Conservation (phyloP, 2,329 filamentous ascomycete genomes). For the Lojkania enalia region DNA sequence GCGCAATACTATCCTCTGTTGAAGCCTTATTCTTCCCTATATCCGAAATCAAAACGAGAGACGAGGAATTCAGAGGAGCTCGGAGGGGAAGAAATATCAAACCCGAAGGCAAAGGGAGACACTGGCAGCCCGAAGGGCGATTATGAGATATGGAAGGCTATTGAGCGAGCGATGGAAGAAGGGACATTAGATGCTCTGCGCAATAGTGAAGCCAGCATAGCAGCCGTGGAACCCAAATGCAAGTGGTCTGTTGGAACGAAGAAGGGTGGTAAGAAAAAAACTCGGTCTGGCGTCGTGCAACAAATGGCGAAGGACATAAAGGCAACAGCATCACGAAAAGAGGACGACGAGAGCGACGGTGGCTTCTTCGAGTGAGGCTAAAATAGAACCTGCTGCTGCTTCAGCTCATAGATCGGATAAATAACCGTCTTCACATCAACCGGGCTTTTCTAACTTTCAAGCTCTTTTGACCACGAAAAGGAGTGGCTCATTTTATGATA, state of each 20-base stretch:
- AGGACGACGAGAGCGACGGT: conserved; percentile 42
- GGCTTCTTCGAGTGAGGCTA: conserved; percentile 43
- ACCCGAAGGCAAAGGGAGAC: conserved; percentile 34
- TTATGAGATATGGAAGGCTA: conserved; percentile 67
- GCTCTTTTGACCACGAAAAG: too few species aligned
- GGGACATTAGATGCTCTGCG: conserved; percentile 60
- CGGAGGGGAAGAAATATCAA: conserved; percentile 29
- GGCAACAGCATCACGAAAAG: conserved; percentile 21
- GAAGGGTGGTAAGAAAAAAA: conserved; percentile 23
- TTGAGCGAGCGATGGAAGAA: conserved; percentile 66
- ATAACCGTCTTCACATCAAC: too few species aligned
- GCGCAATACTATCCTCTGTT: conserved; percentile 71
- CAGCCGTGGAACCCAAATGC: too few species aligned
- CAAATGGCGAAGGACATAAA: conserved; percentile 27
- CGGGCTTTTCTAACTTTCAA: too few species aligned
- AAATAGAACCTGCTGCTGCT: too few species aligned
- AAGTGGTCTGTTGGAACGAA: conserved; percentile 15
- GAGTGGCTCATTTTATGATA: too few species aligned
- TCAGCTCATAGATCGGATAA: too few species aligned
- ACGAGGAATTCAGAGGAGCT: conserved; percentile 20
- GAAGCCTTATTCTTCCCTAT: conserved; percentile 69
- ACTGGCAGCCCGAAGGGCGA: conserved; percentile 50
- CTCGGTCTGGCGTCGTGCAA: conserved; percentile 13
- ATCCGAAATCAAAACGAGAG: conserved; percentile 38
- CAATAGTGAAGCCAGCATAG: conserved; percentile 51